Evolutionary conservation across 164 flowering plant genomes (phyloP), one percentile per base, ranked within the genome.

Genomic region (Litsea cubeba): DNA sequence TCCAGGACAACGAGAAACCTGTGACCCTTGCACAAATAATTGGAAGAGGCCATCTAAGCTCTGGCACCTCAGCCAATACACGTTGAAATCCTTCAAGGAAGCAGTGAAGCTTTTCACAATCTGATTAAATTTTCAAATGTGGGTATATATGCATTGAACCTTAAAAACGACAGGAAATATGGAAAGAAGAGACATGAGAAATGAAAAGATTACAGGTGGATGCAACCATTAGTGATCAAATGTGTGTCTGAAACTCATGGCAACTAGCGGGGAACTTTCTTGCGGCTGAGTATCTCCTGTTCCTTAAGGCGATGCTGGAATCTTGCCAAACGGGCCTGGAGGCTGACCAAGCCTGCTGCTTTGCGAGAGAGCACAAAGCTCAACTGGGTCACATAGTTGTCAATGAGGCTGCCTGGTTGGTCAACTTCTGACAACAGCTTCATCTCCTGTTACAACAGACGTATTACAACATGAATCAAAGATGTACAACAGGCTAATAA

Each of bases 321-420:
- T 79, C 97, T 86, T 63, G 97, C 97, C 57, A 96, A 87, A 30
- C 97, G 97, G 74, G 97, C 94, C 83, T 96, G 98, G 50, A 96
- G 97, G 80, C 97, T 87, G 28, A 92, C 98, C 72, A 96, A 79
- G 72, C 97, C 87, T 3, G 99, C 98, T 10, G 97, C 97, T 82
- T 96, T 96, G 73, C 95, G 90, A 5, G 98, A 92, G 60, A 96
- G 94, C 81, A 96, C 95, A 82, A 89, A 90, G 79, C 94, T 90
- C 81, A 96, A 76, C 82, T 91, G 98, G 46, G 92, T 81, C 72
- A 96, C 95, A 63, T 94, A 96, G 80, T 89, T 91, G 81, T 96
- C 99, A n/a, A 96, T 91, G 15, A 81, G 93, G 80, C 97, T 94
- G 46, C 99, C 97, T 26, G 99, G 99, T 79, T 91, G 96, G 76